Evolutionary conservation across 331 rosid genomes (phyloP), one percentile per base, ranked within the genome.

Genomic region (Malus hybrid): DNA sequence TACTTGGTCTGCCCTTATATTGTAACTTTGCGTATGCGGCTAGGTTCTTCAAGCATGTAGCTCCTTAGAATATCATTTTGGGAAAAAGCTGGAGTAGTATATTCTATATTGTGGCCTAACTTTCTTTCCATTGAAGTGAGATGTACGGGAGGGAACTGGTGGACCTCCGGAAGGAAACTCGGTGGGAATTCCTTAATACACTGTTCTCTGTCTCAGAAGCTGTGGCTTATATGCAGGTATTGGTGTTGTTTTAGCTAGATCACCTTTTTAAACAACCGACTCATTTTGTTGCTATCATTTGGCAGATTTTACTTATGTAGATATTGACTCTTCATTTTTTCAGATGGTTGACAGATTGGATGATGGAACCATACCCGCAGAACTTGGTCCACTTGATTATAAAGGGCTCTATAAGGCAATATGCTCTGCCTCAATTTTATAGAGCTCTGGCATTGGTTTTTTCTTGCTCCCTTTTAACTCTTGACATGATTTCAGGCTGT

Each of bases 281-380:
- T n/a, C 27, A 13, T 44, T 2, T 22, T 19, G 9, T 32, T 12
- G 14, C 36, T 74, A 9, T 77, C 18, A 16, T 42, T 72, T 16
- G 20, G 36, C 67, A 13, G 32, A 46, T 13, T n/a, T 33, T 55
- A 33, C 24, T 62, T 14, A 62, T 62, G 36, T 33, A 3, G 67
- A 62, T 29, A 28, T 6, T 62, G 67, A 62, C 67, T 62, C 6
- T 6, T 62, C 65, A 52, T 86, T 79, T 75, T 84, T 79, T 78
- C 91, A 93, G 98, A 88, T 93, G 98, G 98, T 93, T 79, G 95
- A 93, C 87, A 86, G 97, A 87, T 81, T 93, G 87, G 97, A 93
- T 55, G 93, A 85, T 75, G 97, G 96, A 63, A 67, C 85, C 79
- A 90, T 93, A 81, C 65, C 83, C 6, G 73, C 93, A 32, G 90